A percentile compares a stretch with the other conserved stretches of the same genome.
phyloP scores from a whole-genome alignment of 345 rosid species.

The Dimocarpus longan region DNA sequence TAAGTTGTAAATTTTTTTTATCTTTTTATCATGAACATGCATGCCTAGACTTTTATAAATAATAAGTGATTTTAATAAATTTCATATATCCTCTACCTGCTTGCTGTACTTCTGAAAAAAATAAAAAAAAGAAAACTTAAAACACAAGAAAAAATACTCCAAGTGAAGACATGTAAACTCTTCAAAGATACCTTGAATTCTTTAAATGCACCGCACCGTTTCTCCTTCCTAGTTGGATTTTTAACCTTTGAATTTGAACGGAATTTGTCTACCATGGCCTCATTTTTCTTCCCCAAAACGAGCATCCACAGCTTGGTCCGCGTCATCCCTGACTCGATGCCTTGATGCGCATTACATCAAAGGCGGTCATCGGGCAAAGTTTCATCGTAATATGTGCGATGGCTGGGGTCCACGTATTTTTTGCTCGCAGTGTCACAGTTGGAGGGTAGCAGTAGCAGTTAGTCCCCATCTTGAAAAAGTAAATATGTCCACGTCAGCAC shows the following conservation, averaged over 20 bases:
- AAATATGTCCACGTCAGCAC: conserved; percentile 8
- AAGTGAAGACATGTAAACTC: neutral
- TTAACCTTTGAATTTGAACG: too few relatives aligned
- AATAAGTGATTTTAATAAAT: too few relatives aligned
- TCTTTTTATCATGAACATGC: too few relatives aligned
- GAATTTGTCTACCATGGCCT: too few relatives aligned
- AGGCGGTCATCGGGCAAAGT: neutral
- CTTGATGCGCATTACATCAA: conserved; percentile 7
- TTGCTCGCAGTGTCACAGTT: neutral
- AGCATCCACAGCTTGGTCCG: neutral
- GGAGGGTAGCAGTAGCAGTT: neutral
- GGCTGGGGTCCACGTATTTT: neutral
- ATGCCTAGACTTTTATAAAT: too few relatives aligned
- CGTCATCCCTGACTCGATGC: conserved; percentile 32
- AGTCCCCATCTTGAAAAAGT: neutral
- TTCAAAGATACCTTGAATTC: neutral
- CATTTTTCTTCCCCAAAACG: neutral
- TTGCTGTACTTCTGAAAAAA: too few relatives aligned
- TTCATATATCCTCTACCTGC: too few relatives aligned
- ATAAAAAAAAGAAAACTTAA: neutral
- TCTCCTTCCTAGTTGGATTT: neutral
- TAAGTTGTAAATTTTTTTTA: too few relatives aligned
- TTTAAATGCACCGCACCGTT: neutral
- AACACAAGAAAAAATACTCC: neutral
- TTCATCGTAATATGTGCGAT: neutral